Evolutionary conservation across 257 asterid species (phyloP).

Genomic region (Eustoma russellianum): DNA sequence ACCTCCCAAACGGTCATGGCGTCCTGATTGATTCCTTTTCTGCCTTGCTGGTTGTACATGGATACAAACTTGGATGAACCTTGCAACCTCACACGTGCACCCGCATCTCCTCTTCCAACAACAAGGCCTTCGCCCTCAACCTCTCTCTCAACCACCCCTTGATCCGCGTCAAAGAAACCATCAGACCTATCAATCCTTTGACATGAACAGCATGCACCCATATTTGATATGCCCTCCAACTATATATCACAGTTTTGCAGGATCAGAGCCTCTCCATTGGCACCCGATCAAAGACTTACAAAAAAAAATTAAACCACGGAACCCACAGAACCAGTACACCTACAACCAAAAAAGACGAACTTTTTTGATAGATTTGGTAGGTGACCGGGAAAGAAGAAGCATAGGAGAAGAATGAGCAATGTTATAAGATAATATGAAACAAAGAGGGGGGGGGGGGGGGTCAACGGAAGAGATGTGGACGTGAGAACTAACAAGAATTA

Average conservation of each 20-base stretch:
- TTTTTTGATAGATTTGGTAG: not conserved
- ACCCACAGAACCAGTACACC: too few species aligned
- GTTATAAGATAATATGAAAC: not conserved
- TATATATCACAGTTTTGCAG: not conserved
- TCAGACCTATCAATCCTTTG: conserved; percentile 33
- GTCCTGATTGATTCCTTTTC: conserved; percentile 68
- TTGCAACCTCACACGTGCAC: conserved; percentile 55
- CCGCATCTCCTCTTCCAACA: conserved; percentile 47
- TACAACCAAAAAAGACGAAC: not conserved
- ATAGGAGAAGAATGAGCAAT: conserved; percentile 2
- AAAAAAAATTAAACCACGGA: not conserved
- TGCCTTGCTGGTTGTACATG: conserved; percentile 64
- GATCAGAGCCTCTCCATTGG: conserved; percentile 5
- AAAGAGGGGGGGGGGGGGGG: conserved; percentile 1
- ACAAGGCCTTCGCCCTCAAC: conserved; percentile 20
- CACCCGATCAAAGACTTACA: not conserved
- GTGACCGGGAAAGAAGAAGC: conserved; percentile 10
- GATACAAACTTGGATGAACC: conserved; percentile 66
- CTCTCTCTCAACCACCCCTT: conserved; percentile 15
- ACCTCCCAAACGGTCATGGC: conserved; percentile 99
- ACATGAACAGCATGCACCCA: conserved; percentile 92
- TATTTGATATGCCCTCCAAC: conserved; percentile 20
- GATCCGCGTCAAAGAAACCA: conserved; percentile 24
- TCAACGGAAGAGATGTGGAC: not conserved
- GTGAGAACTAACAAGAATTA: not conserved